phyloP scores from a whole-genome alignment of 176 grass and related monocot species.

The Pontederia crassipes region DNA sequence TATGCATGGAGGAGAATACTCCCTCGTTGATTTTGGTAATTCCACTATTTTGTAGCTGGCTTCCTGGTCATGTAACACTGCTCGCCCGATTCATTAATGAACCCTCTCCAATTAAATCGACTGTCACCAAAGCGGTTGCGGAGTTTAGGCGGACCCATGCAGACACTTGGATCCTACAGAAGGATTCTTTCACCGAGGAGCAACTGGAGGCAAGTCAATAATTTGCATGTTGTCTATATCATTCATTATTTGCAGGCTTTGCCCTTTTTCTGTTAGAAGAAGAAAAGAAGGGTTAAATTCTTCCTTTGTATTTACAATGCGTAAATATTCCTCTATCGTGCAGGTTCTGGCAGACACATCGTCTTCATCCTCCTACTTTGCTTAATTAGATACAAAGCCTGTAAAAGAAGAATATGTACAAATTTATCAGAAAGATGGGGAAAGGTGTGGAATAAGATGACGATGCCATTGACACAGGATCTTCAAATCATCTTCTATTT shows the following conservation, averaged over 20 bases:
- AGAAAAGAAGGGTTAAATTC: background rate
- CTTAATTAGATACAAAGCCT: slow-evolving; percentile 15
- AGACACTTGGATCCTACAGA: slow-evolving; percentile 90
- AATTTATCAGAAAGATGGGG: too few relatives aligned
- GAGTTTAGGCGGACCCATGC: slow-evolving; percentile 92
- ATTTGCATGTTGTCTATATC: background rate
- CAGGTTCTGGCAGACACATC: slow-evolving; percentile 89
- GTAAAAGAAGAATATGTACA: too few relatives aligned
- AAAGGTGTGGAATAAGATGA: too few relatives aligned
- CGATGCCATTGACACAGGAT: too few relatives aligned
- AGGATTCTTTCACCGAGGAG: slow-evolving; percentile 78
- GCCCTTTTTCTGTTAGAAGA: background rate
- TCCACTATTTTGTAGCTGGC: slow-evolving; percentile 50
- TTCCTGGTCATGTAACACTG: slow-evolving; percentile 75
- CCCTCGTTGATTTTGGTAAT: too few relatives aligned
- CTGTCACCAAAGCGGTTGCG: slow-evolving; percentile 83
- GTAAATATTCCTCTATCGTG: slow-evolving; percentile 3
- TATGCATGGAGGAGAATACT: too few relatives aligned
- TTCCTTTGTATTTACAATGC: background rate
- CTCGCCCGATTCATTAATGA: slow-evolving; percentile 70
- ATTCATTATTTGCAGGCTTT: slow-evolving; percentile 2
- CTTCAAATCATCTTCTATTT: background rate
- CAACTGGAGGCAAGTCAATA: slow-evolving; percentile 62
- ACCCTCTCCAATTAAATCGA: slow-evolving; percentile 72
- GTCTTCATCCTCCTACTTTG: slow-evolving; percentile 83